Base-by-base conservation (phyloP, 208 protist species). In the Wallacemonas rigidus region DNA sequence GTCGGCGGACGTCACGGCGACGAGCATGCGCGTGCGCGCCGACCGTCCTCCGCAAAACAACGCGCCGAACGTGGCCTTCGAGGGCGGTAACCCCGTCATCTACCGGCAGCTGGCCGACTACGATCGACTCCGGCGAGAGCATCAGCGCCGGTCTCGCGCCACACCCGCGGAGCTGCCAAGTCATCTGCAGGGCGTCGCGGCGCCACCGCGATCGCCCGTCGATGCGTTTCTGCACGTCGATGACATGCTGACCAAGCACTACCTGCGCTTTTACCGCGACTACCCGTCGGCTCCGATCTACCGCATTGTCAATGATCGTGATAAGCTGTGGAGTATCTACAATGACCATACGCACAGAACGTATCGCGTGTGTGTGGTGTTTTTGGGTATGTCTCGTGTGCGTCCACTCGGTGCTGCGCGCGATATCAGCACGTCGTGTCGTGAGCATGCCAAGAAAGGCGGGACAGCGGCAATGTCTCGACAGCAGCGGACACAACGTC, bases 291-390 rank as follows among this genome's bases (percentile, higher is more conserved):
- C 62, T 2, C 53, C 44, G 2, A 12, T 76, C 45, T 76, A 63
- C 64, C 72, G 72, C 45, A 58, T 76, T 47, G 54, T 76, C 48
- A 65, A 76, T 56, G 65, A 76, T 35, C 38, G 47, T 17, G 41
- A 50, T 2, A 7, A 36, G 6, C 38, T 69, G 53, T 86, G 81
- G 81, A 71, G 60, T 45, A 76, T 80, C 45, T 80, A 75, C 68
- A 86, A 86, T 44, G 77, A 86, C 60, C 56, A 74, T 48, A 72
- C 39, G 3, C 60, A 14, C 47, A 73, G 76, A 54, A 69, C 62
- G 12, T 73, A 81, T 47, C 47, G 14, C 35, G 70, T 86, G 26
- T 43, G 45, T 39, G 72, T 80, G 5, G 56, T 64, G 2, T 86
- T 86, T 72, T 64, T 44, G 4, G 17, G 45, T 2, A 40, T 44